Evolutionary conservation across 495 filamentous ascomycete species (phyloP).

Genomic region (Amphirosellinia nigrospora): DNA sequence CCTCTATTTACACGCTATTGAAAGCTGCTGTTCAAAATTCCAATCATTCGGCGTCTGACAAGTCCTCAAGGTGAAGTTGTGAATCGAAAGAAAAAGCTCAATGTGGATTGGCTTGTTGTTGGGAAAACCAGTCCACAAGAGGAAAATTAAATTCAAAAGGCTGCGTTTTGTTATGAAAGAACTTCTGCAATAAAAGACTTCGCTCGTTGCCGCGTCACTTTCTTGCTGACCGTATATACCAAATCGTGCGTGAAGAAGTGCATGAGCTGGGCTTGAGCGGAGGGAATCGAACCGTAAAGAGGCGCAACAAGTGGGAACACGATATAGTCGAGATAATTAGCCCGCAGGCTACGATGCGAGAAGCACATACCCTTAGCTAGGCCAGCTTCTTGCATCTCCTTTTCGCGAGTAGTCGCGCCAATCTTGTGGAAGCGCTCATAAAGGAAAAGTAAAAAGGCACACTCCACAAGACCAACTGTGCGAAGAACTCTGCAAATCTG

Average conservation of each 20-base stretch:
- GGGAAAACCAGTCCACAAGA: constrained; percentile 12
- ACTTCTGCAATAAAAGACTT: constrained; percentile 49
- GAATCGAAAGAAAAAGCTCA: constrained; percentile 37
- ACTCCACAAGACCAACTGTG: constrained; percentile 61
- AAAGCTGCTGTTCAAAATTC: constrained; percentile 43
- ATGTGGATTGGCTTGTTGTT: constrained; percentile 12
- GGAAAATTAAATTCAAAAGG: constrained; percentile 24
- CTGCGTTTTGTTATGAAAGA: constrained; percentile 45
- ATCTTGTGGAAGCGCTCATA: constrained; percentile 68
- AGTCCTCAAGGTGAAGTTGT: constrained; percentile 36
- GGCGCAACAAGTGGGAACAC: constrained; percentile 67
- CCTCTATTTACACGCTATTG: constrained; percentile 51
- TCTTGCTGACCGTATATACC: constrained; percentile 71
- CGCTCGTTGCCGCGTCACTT: constrained; percentile 56
- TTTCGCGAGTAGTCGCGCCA: constrained; percentile 61
- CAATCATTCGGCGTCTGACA: constrained; percentile 37
- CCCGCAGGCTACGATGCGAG: constrained; percentile 57
- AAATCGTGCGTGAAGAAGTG: constrained; percentile 72
- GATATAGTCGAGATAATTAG: constrained; percentile 60
- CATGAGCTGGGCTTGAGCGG: constrained; percentile 65
- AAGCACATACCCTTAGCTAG: constrained; percentile 64
- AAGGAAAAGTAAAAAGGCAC: constrained; percentile 63
- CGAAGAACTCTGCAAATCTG: constrained; percentile 63
- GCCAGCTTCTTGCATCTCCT: constrained; percentile 67
- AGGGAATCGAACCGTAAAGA: constrained; percentile 66